Base-by-base conservation (phyloP, 371 early-diverging fungal species). In the Mucor circinelloides region DNA sequence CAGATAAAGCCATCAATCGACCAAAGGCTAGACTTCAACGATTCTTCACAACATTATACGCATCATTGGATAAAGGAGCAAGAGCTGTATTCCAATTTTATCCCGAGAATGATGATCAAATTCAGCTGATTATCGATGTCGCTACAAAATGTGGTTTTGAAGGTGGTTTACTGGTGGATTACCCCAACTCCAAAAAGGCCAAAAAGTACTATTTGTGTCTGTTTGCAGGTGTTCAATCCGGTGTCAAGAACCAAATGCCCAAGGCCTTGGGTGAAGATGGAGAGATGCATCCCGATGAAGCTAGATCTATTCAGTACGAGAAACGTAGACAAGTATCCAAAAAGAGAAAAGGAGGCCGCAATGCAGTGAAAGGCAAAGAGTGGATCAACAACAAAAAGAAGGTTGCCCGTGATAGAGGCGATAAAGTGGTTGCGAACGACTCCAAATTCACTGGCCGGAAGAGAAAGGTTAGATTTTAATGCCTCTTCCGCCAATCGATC, bases 61-160 rank as follows among this genome's bases (percentile, higher is more conserved):
- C 93, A 30, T 84, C 94, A 6, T 78, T 99, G 64, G 82, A 91
- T 52, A 85, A 95, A 23, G 97, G 98, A 6, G 96, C 96, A 9
- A 87, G 95, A 42, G 98, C 98, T 27, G 92, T 99, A 13, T 96
- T 99, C 79, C 99, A 99, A 85, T 99, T 99, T 73, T 99, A 99
- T 80, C 98, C 99, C 1, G 97, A 99, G 75, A 95, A 93, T 78
- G 94, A 97, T 61, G 87, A 92, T 67, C 99, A 99, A 79, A 88
- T 98, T 59, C 94, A 99, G 66, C 78, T 99, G 78, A 93, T 99
- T 61, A 92, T 94, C 75, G 87, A 91, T 54, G 85, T 87, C 8
- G 96, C 99, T 4, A 90, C 93, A 73, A 85, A 89, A 63, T 93
- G 93, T 76, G 99, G 99, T 64, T 98, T 99, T 75, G 91, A 93